Percentiles rank a stretch among this genome's conserved stretches.
Conservation (phyloP, 148 eudicot genomes). For the Selenicereus undatus region DNA sequence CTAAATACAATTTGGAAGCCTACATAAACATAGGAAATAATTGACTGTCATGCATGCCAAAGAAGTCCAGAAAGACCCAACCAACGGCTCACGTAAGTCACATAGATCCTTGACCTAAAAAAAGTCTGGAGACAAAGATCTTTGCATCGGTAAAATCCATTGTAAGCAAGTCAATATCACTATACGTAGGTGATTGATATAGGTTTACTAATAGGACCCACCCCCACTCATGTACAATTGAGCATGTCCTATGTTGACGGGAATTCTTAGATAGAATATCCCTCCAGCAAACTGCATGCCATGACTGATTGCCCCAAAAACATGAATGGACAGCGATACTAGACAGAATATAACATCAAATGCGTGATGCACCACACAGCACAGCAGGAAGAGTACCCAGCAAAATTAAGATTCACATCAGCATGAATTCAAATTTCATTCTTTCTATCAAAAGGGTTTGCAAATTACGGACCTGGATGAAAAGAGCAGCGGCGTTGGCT, state of each 20-base stretch:
- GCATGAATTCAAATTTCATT: neutral
- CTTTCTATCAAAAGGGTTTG: neutral
- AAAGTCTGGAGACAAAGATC: too few relatives aligned
- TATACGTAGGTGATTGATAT: neutral
- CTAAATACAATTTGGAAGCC: too few relatives aligned
- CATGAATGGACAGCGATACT: neutral
- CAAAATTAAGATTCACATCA: neutral
- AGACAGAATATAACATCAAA: neutral
- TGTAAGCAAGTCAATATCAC: neutral
- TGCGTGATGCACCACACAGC: neutral
- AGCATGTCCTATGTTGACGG: neutral
- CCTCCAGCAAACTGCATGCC: neutral
- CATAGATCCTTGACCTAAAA: too few relatives aligned
- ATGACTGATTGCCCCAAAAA: neutral
- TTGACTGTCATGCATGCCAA: too few relatives aligned
- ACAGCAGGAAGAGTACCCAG: neutral
- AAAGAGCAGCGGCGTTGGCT: conserved; percentile 58
- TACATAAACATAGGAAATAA: too few relatives aligned
- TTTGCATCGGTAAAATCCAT: neutral
- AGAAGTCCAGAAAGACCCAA: too few relatives aligned
- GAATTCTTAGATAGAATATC: too few relatives aligned
- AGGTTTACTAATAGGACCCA: neutral
- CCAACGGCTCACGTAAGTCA: too few relatives aligned
- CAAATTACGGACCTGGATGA: conserved; percentile 57
- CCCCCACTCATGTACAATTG: neutral